These are phyloP conservation scores for Pugionium cornutum DNA, from an alignment of 345 rosid genomes.

Conservation along the genomic window DNA sequence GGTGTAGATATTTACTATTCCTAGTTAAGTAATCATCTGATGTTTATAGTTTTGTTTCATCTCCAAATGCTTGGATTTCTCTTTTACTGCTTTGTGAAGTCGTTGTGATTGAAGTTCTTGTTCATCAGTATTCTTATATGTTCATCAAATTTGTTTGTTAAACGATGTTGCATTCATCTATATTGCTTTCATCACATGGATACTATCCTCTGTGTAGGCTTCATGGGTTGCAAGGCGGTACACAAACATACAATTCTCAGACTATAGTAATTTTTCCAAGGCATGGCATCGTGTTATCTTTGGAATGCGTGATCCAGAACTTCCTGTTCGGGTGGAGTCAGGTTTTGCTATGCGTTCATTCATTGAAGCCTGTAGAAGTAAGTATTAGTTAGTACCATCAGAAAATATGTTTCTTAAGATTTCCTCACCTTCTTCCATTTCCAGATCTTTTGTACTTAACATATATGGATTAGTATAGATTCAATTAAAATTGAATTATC, in stretches of 20 bases:
- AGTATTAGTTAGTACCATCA: slow-evolving; percentile 2
- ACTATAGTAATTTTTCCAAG: slow-evolving; percentile 76
- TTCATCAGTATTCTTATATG: slow-evolving; percentile 2
- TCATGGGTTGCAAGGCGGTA: slow-evolving; percentile 99
- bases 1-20: slow-evolving; percentile 12
- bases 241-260: slow-evolving; percentile 78
- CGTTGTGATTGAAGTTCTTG: slow-evolving; percentile 1
- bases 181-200: slow-evolving; percentile 19
- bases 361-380: slow-evolving; percentile 94
- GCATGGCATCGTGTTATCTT: slow-evolving; percentile 85
- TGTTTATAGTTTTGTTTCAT: neutral
- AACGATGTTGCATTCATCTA: slow-evolving; percentile 23
- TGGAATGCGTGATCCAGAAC: slow-evolving; percentile 91
- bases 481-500: neutral
- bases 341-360: slow-evolving; percentile 94
- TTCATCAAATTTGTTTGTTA: slow-evolving; percentile 14
- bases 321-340: slow-evolving; percentile 98
- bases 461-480: neutral
- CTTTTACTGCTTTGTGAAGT: slow-evolving; percentile 6
- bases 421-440: neutral
- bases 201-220: slow-evolving; percentile 56
- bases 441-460: neutral
- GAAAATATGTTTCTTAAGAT: slow-evolving; percentile 19
- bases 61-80: neutral
- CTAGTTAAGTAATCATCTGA: slow-evolving; percentile 1